Base-by-base conservation (phyloP, 2,329 filamentous ascomycete genomes). In the Trichoderma sp. region DNA sequence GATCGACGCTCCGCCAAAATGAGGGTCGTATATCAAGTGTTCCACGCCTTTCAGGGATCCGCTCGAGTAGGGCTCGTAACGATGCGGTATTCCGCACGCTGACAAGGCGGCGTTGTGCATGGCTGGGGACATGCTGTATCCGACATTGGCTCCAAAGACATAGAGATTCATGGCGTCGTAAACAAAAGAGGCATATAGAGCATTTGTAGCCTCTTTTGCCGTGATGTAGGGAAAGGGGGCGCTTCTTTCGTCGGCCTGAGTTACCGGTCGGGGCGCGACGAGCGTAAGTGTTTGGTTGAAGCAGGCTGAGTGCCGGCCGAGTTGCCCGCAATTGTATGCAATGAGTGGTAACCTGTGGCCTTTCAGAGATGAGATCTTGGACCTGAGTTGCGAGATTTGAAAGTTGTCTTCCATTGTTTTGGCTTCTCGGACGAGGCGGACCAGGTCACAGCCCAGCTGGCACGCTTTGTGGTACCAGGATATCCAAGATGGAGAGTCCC, bases 51-150 rank as follows among this genome's bases (percentile, higher is more conserved):
- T 54, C 12, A 62, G 41, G 14, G 59, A 54, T 19, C 34, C 48
- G 50, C 21, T 54, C 14, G 59, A 62, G 17, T 54, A 62, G 15
- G 59, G 59, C n/a, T 52, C 59, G 24, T 62, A 62, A 5, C 26
- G 24, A 12, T 62, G 59, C 5, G 59, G 59, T 44, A 62, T 62
- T 7, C 59, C 59, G 3, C 59, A 62, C 17, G 48, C 52, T 26
- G 48, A 62, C 5, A 62, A 34, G 41, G 59, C 59, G 3, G 59
- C 59, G 17, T 62, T 62, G 28, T 62, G 59, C 59, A 62, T 62
- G n/a, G 59, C 59, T n/a, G 59, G 59, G 12, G 59, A 62, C 59
- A 62, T 62, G 10, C 59, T 62, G 24, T 62, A 62, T 54, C 59
- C 59, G 41, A 62, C 59, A n/a, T 54, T 62, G 41, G 59, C 59